Evolutionary conservation across 345 rosid species (phyloP).

Genomic region (Aurinia saxatilis): DNA sequence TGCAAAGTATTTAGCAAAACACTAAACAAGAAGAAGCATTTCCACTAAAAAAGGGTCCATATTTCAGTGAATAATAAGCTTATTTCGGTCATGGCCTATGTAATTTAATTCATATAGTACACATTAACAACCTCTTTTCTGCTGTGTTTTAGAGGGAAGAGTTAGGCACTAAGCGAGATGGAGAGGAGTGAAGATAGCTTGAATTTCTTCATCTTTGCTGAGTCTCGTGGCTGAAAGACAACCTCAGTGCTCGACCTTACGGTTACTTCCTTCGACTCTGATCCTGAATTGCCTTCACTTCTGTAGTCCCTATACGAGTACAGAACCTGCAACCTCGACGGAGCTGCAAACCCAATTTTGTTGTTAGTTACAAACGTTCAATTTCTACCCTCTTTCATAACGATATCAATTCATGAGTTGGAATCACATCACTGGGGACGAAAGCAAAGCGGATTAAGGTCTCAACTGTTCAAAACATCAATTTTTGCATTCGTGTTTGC

Average conservation of each 20-base stretch:
- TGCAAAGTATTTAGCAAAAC: neutral
- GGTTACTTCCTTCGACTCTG: slow-evolving; percentile 69
- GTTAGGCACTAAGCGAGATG: slow-evolving; percentile 65
- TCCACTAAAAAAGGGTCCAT: neutral
- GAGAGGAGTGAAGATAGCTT: slow-evolving; percentile 68
- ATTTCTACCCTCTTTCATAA: neutral
- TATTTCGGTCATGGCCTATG: neutral
- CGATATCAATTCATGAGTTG: neutral
- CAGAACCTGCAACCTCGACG: slow-evolving; percentile 65
- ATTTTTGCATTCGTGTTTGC: neutral
- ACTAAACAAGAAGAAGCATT: neutral
- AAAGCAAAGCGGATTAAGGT: neutral
- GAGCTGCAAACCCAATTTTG: slow-evolving; percentile 41
- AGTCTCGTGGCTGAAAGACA: slow-evolving; percentile 55
- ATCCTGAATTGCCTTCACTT: slow-evolving; percentile 60
- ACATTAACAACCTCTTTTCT: neutral
- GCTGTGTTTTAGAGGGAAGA: neutral
- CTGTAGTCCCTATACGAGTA: slow-evolving; percentile 75
- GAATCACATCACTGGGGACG: neutral
- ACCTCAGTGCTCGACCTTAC: slow-evolving; percentile 82
- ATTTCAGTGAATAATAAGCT: neutral
- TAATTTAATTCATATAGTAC: neutral
- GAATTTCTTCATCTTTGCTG: slow-evolving; percentile 54
- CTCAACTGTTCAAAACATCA: neutral
- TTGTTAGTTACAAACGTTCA: neutral